Evolutionary conservation across 306 rosid genomes (phyloP), one percentile per base, ranked within the genome.

Genomic region (cucumber (Cucumis sativus)): DNA sequence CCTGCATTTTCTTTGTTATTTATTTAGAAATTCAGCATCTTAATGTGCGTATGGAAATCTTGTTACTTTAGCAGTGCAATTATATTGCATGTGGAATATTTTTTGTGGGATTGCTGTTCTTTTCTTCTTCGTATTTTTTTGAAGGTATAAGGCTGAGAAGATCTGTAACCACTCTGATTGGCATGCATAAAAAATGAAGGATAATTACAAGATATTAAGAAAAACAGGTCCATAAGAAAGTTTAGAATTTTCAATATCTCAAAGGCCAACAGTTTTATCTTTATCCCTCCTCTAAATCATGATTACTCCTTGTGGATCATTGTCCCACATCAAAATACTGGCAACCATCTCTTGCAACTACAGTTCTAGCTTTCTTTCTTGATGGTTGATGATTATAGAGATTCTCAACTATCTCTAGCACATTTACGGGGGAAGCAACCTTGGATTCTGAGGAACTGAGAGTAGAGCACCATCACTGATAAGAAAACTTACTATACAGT

Each of bases 1-100:
- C 0, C 0, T 43, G 10, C 59, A 81, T 56, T 71, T 61, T 28
- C 67, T 10, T n/a, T 23, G 61, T 62, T 64, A 20, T 55, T 77
- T 61, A 49, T 14, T 81, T 77, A 62, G 51, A 64, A 69, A 51
- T 78, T 33, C 66, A 71, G 66, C 59, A 66, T 41, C 78, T 21
- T 78, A 66, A 67, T 67, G 86, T 79, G 75, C 35, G 1, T 20
- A 70, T 20, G 7, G 11, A n/a, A 67, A 67, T 41, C 55, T 67
- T 20, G 35, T 39, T 6, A 67, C 20, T 67, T 23, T 4, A n/a
- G 49, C n/a, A 30, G 56, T 77, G 51, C 72, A 66, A 43, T 79
- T 55, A 58, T 77, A 79, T 55, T 18, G 23, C 59, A 18, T 1
- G 66, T 60, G 35, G 66, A 60, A 60, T 21, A 2, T 23, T 59